phyloP scores from a whole-genome alignment of 768 basidiomycete species.

The Pleurotus cornucopiae region DNA sequence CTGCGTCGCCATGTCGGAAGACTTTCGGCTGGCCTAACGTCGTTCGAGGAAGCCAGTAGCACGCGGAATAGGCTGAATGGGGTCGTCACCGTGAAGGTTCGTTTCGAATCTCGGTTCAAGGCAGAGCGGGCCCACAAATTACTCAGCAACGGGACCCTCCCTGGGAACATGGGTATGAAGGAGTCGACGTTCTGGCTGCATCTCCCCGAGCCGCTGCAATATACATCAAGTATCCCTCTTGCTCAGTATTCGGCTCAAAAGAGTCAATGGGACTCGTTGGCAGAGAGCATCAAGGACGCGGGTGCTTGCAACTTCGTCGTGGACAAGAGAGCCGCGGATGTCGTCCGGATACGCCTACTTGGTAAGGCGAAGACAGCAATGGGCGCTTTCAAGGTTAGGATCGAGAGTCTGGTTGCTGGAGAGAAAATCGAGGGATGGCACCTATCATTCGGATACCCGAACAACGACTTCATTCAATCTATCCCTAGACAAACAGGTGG shows the following conservation, averaged over 20 bases:
- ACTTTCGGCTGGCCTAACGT: constrained; percentile 7
- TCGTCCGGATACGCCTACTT: constrained; percentile 8
- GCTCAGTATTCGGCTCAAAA: constrained; percentile 50
- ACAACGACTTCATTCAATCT: constrained; percentile 28
- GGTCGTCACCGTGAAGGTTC: constrained; percentile 31
- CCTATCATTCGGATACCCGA: constrained; percentile 26
- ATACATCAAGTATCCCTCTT: constrained; percentile 40
- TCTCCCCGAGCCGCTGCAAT: constrained; percentile 46
- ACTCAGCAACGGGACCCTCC: constrained; percentile 28
- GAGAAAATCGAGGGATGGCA: constrained; percentile 51
- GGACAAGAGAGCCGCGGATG: constrained; percentile 5
- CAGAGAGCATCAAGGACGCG: constrained; percentile 25
- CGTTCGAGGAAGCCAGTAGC: constrained; percentile 22
- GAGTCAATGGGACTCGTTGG: constrained; percentile 43
- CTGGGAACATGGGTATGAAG: constrained; percentile 19
- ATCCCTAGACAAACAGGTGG: constrained; percentile 33
- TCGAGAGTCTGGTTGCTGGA: constrained; percentile 50
- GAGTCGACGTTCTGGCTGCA: constrained; percentile 31
- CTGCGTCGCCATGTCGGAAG: constrained; percentile 11
- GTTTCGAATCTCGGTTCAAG: constrained; percentile 45
- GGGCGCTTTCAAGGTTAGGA: constrained; percentile 56
- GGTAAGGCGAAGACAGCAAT: constrained; percentile 47
- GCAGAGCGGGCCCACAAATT: constrained; percentile 34
- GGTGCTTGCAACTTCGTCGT: constrained; percentile 19
- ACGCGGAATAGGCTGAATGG: constrained; percentile 20